Evolutionary conservation across 2,329 filamentous ascomycete species (phyloP).

Genomic region (Penicillium sp.): DNA sequence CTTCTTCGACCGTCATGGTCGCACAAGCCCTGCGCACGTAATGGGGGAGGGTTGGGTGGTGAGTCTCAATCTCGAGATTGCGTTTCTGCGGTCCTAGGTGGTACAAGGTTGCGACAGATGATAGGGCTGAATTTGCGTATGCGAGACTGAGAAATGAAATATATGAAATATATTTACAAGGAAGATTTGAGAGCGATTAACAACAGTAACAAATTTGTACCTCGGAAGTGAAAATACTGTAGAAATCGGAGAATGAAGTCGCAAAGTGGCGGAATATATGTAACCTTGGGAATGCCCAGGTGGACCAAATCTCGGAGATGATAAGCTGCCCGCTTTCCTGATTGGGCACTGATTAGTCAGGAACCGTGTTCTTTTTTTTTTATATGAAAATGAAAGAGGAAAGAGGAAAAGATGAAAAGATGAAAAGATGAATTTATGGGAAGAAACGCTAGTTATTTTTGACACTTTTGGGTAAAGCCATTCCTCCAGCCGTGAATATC

Average conservation of each 20-base stretch:
- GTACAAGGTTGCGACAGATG: slow-evolving; percentile 4
- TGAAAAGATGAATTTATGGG: slow-evolving; percentile 4
- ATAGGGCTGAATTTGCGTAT: background rate
- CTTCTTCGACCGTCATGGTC: slow-evolving; percentile 20
- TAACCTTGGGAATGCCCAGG: background rate
- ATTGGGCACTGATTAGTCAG: background rate
- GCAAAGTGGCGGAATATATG: background rate
- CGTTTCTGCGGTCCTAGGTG: slow-evolving; percentile 12
- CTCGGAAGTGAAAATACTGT: background rate
- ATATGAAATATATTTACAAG: background rate
- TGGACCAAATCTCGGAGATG: background rate
- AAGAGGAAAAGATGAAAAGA: no score
- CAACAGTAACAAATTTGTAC: background rate
- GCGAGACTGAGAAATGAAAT: no score
- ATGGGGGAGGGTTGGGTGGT: background rate
- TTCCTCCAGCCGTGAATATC: slow-evolving; percentile 10
- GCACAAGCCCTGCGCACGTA: background rate
- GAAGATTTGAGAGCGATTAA: background rate
- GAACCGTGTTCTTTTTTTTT: background rate
- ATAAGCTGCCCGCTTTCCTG: background rate
- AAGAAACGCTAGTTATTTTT: slow-evolving; percentile 13
- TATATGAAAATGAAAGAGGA: background rate
- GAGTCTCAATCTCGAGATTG: background rate
- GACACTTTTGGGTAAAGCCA: slow-evolving; percentile 12
- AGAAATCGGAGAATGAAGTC: background rate